Evolutionary conservation across 805 yeast species (phyloP).

Genomic region (Candida ficus): DNA sequence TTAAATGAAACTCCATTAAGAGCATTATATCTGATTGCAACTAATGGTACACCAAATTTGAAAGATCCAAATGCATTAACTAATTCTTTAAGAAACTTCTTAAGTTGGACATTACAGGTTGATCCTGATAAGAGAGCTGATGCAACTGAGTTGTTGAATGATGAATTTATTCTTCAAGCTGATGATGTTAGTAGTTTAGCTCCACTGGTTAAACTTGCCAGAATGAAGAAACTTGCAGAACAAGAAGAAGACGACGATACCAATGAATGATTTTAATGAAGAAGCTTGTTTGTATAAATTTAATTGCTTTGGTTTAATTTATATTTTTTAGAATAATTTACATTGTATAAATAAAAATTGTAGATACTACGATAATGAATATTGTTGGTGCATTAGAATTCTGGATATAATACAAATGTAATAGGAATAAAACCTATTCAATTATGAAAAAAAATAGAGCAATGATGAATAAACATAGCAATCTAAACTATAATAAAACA

Average conservation of each 20-base stretch:
- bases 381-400: too few species aligned
- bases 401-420: too few species aligned
- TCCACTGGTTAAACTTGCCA: constrained; percentile 70
- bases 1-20: constrained; percentile 92
- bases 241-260: constrained; percentile 27
- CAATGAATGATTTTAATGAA: neutral
- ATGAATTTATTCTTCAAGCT: constrained; percentile 58
- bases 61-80: constrained; percentile 83
- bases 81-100: constrained; percentile 57
- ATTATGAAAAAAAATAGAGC: too few species aligned
- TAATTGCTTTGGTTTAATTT: neutral
- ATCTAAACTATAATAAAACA: too few species aligned
- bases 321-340: neutral
- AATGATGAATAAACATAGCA: too few species aligned
- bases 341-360: too few species aligned
- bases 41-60: constrained; percentile 92
- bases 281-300: too few species aligned
- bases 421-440: too few species aligned
- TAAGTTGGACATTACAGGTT: constrained; percentile 76
- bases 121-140: constrained; percentile 77
- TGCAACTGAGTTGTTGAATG: constrained; percentile 65
- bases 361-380: too few species aligned
- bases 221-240: constrained; percentile 53
- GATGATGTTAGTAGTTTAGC: constrained; percentile 59
- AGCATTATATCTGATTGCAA: constrained; percentile 90